Base-by-base conservation (phyloP, 106 monocot genomes). In the Xerophyta viscosa region DNA sequence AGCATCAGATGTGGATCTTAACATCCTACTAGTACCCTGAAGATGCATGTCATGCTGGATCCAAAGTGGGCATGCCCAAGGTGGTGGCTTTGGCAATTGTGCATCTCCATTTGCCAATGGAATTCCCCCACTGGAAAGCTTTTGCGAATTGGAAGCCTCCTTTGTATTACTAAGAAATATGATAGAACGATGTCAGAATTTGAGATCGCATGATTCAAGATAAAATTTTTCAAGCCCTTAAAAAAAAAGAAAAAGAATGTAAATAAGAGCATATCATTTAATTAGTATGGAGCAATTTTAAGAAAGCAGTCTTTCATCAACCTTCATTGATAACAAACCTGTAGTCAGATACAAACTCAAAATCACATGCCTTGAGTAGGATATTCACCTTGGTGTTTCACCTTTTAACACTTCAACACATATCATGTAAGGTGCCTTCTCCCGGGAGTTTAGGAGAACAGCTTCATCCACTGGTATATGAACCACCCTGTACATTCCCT, bases 21-120 rank as follows among this genome's bases (percentile, higher is more conserved):
- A 48, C 86, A 83, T 83, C 54, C 72, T 75, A 47, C 85, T 78
- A 50, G 81, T 76, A 48, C 77, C 79, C 66, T 75, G 58, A 46
- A 54, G 68, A 58, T 82, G 57, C 21, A 63, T 58, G 14, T 82
- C 86, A 54, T 58, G 62, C 29, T 70, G 76, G 57, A 67, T 77
- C 90, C 86, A 86, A 27, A 90, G 61, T 61, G 98, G 98, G 74
- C 83, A 98, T 46, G 98, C 98, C 98, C 98, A 98, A 27, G 90
- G 86, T 64, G 98, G 98, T 46, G 98, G 98, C 71, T 90, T 98
- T 57, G 82, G 86, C 57, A 86, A 72, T 58, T 90, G 98, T 41
- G 71, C 86, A 70, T 98, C 90, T 37, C 86, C 90, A 77, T 90
- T 98, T 58, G 98, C 98, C 49, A 90, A 61, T 39, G 90, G 98